A percentile compares a stretch with the other conserved stretches of the same genome.
Evolutionary conservation across 1,284 basidiomycete species (phyloP).

Genomic region (Mycena citricolor): DNA sequence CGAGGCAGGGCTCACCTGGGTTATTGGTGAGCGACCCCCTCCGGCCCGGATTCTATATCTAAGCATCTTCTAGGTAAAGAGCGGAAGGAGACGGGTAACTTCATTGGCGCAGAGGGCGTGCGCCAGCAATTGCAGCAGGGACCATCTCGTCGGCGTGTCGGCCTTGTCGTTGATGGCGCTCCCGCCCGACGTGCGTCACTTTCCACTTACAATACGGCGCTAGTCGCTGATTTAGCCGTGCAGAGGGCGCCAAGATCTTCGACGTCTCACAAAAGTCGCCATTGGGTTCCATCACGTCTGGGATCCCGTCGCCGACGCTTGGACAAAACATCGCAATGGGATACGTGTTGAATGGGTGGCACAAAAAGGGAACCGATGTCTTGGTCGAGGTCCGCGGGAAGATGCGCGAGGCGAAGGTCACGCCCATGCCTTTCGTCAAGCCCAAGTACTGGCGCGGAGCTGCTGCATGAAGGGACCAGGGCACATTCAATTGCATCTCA

Average conservation of each 20-base stretch:
- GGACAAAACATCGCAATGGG: constrained; percentile 97
- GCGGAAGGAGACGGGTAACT: constrained; percentile 66
- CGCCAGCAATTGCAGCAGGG: constrained; percentile 81
- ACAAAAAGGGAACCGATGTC: constrained; percentile 89
- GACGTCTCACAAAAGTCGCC: constrained; percentile 53
- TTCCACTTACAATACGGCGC: constrained; percentile 5
- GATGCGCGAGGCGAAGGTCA: constrained; percentile 64
- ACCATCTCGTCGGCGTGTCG: constrained; percentile 78
- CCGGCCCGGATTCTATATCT: not conserved
- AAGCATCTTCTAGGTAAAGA: constrained; percentile 65
- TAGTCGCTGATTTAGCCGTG: constrained; percentile 13
- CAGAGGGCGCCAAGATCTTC: constrained; percentile 83
- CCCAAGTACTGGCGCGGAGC: constrained; percentile 70
- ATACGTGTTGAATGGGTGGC: constrained; percentile 78
- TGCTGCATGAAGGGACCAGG: too few relatives aligned
- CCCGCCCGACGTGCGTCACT: constrained; percentile 73
- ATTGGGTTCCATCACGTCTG: constrained; percentile 81
- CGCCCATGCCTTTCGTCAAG: constrained; percentile 80
- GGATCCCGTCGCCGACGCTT: constrained; percentile 92
- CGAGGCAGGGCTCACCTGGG: constrained; percentile 91
- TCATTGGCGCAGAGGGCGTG: constrained; percentile 85
- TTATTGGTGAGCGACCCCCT: constrained; percentile 67
- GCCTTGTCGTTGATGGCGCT: constrained; percentile 80
- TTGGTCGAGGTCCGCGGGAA: constrained; percentile 80
- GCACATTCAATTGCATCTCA: too few relatives aligned